phyloP scores from a whole-genome alignment of 148 eudicot genomes.

The Nepenthes gracilis region DNA sequence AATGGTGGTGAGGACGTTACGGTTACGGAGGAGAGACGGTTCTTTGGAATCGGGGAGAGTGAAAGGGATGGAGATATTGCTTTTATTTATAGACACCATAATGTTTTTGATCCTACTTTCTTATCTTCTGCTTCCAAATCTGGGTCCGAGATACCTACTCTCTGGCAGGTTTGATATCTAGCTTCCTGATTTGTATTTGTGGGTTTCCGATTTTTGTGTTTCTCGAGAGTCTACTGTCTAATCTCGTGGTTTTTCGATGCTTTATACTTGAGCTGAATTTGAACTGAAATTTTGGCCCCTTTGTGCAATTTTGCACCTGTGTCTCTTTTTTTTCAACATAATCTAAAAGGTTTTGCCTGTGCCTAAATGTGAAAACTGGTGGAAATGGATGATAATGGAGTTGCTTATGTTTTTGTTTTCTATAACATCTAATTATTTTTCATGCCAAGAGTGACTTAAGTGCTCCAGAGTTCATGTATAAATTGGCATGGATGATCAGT shows the following conservation, averaged over 20 bases:
- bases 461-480: too few species aligned
- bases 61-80: conserved; percentile 22
- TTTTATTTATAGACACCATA: conserved; percentile 18
- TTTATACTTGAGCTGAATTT: neutral
- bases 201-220: neutral
- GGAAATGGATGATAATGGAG: too few species aligned
- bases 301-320: too few species aligned
- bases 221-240: too few species aligned
- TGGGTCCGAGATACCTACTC: conserved; percentile 50
- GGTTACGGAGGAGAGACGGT: conserved; percentile 19
- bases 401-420: too few species aligned
- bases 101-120: conserved; percentile 31
- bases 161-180: conserved; percentile 48
- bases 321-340: too few species aligned
- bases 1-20: conserved; percentile 9
- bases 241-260: neutral
- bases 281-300: too few species aligned
- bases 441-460: too few species aligned
- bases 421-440: too few species aligned
- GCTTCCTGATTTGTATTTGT: neutral
- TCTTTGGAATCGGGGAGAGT: conserved; percentile 17
- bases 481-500: too few species aligned
- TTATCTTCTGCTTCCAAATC: conserved; percentile 43
- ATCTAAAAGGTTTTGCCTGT: too few species aligned
- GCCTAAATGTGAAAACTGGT: too few species aligned